phyloP scores from a whole-genome alignment of 78 protist genomes.

The Dictyostelium discoideum region dicty_2.7 NC_007090.3:3309501-3310000 shows the following conservation, averaged over 20 bases:
- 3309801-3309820: not conserved
- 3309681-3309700: not conserved
- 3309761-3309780: not conserved
- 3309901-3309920: no score
- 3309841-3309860: not conserved
- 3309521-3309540: conserved; percentile 29
- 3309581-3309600: not conserved
- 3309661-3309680: conserved; percentile 8
- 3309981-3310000: no score
- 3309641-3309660: conserved; percentile 19
- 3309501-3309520: conserved; percentile 12
- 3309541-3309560: conserved; percentile 7
- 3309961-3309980: no score
- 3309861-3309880: no score
- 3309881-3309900: no score
- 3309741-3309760: not conserved
- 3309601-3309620: conserved; percentile 4
- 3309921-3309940: no score
- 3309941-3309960: no score
- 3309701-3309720: conserved; percentile 2
- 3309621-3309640: not conserved
- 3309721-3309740: not conserved
- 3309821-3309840: not conserved
- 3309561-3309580: conserved; percentile 19
- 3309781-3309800: not conserved